Conservation (phyloP, 2,329 filamentous ascomycete species). For the Beauveria asiatica region DNA sequence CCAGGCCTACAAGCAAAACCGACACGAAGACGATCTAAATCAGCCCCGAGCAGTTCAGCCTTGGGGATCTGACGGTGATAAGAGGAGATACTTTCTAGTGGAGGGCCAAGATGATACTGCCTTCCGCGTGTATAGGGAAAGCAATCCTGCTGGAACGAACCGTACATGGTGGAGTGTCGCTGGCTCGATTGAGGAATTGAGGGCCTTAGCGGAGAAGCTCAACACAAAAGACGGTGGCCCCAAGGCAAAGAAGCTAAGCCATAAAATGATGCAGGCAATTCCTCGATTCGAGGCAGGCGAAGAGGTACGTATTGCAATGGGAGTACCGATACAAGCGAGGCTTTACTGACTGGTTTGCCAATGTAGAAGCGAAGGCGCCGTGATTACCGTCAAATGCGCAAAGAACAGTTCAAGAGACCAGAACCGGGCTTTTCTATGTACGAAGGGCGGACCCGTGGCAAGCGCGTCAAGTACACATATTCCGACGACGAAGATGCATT, state of each 20-base stretch:
- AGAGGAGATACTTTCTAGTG: slow-evolving; percentile 86
- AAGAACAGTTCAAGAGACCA: slow-evolving; percentile 78
- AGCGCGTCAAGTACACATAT: slow-evolving; percentile 93
- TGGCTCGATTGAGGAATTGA: slow-evolving; percentile 80
- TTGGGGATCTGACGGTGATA: slow-evolving; percentile 84
- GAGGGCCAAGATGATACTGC: slow-evolving; percentile 91
- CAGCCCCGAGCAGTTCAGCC: slow-evolving; percentile 83
- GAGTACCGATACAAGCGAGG: background rate
- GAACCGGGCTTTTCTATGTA: slow-evolving; percentile 89
- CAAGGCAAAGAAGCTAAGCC: slow-evolving; percentile 68
- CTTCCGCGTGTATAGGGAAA: slow-evolving; percentile 90
- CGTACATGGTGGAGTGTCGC: slow-evolving; percentile 89
- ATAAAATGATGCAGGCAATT: slow-evolving; percentile 69
- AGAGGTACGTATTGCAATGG: slow-evolving; percentile 50
- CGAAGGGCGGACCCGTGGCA: slow-evolving; percentile 90
- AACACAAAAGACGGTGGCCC: slow-evolving; percentile 69
- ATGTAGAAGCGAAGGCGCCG: slow-evolving; percentile 79
- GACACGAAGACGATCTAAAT: slow-evolving; percentile 71
- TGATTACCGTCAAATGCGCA: slow-evolving; percentile 80
- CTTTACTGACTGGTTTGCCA: slow-evolving; percentile 14
- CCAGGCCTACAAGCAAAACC: slow-evolving; percentile 78
- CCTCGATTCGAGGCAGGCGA: slow-evolving; percentile 90
- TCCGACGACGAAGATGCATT: slow-evolving; percentile 78
- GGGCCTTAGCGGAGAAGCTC: slow-evolving; percentile 65
- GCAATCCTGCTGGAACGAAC: slow-evolving; percentile 68